Base-by-base conservation (phyloP, 1,139 yeast genomes). In the Debaryomycetaceae sp. region DNA sequence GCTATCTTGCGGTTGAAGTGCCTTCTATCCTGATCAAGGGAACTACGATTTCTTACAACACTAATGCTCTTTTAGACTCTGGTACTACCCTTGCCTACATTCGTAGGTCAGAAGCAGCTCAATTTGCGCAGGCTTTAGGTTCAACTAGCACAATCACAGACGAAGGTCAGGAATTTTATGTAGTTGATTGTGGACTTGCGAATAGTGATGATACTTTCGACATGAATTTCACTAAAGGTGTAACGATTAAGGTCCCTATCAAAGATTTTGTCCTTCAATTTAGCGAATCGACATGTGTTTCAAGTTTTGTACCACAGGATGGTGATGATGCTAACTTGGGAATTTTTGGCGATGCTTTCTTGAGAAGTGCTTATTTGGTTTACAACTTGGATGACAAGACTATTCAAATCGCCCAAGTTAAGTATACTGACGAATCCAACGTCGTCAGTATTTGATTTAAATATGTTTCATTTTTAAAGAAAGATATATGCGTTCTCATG, bases 11-110 rank as follows among this genome's bases (percentile, higher is more conserved):
- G n/a, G n/a, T 11, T 20, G 20, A 37, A 8, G 14, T 35, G 38
- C 38, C 22, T 34, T 34, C 42, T 22, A 22, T 6, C 35, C 30
- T 5, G 22, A 8, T 13, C 36, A 47, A 4, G 47, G 53, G 22
- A 45, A 43, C 11, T 17, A 38, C 36, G 11, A 9, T 24, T 23
- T 8, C 38, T 47, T 51, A 8, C 30, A 45, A 46, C 41, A 41
- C 50, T n/a, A 50, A 53, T 24, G 49, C 50, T 41, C 45, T 50
- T 39, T 57, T 72, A 30, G 77, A 72, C 49, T 66, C 75, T 5
- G 77, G 77, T 36, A 68, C 76, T 27, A 70, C 76, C 13, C 61
- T 66, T 44, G 55, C 58, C 6, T 37, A 42, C 13, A 5, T 8
- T 7, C 6, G 24, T 6, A 37, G 38, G 7, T 37, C 24, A 6